phyloP scores from a whole-genome alignment of 495 filamentous ascomycete species.

The Podospora bellae-mahoneyi region DNA sequence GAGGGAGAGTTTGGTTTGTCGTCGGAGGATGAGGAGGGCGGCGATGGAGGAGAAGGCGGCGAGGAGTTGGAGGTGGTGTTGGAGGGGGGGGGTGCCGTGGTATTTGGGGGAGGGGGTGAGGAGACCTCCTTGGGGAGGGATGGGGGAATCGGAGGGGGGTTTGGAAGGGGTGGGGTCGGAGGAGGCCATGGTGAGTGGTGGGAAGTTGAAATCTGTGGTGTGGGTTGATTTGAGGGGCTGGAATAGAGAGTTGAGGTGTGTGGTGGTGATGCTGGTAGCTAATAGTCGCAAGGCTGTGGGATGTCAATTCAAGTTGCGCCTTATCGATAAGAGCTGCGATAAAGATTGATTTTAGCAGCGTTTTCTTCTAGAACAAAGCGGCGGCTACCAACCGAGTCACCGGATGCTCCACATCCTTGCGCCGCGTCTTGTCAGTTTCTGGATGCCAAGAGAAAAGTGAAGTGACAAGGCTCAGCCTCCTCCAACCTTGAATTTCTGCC shows the following conservation, averaged over 20 bases:
- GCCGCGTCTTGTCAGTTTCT: neutral
- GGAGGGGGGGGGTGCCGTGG: neutral
- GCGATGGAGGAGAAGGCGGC: neutral
- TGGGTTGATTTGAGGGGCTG: too few relatives aligned
- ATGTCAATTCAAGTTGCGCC: neutral
- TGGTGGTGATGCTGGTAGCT: neutral
- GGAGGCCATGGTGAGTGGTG: neutral
- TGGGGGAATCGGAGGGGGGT: neutral
- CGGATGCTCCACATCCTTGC: neutral
- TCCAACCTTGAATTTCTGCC: neutral
- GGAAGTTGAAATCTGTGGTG: neutral
- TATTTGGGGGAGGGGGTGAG: neutral
- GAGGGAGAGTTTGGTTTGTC: neutral
- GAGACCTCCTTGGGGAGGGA: too few relatives aligned
- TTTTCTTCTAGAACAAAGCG: neutral
- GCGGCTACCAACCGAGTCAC: neutral
- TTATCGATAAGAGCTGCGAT: neutral
- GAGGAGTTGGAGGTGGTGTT: neutral
- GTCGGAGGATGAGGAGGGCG: neutral
- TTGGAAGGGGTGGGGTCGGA: neutral
- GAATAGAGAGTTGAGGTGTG: neutral
- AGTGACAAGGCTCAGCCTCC: neutral
- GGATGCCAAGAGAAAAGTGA: neutral
- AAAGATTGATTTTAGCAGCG: neutral
- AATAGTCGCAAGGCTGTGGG: neutral